phyloP scores from a whole-genome alignment of 768 basidiomycete species.

The Pleurotus eryngii region DNA sequence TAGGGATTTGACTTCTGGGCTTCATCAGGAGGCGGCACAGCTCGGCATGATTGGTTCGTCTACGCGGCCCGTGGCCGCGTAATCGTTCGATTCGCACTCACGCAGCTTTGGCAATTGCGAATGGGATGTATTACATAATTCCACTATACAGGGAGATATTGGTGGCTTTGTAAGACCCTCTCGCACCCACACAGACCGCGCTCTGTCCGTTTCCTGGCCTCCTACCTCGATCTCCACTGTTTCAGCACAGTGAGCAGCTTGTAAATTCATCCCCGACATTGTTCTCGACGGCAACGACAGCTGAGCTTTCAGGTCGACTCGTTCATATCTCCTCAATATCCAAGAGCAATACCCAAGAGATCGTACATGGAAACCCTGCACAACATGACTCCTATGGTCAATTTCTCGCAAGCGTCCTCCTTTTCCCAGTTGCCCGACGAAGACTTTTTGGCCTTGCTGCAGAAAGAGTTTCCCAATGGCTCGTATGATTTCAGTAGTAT shows the following conservation, averaged over 20 bases:
- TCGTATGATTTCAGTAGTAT: conserved; percentile 38
- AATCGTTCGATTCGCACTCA: background rate
- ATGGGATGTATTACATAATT: conserved; percentile 7
- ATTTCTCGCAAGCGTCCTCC: conserved; percentile 53
- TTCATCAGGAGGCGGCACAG: background rate
- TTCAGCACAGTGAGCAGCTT: background rate
- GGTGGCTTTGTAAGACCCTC: conserved; percentile 11
- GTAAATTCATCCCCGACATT: background rate
- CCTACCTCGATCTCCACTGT: background rate
- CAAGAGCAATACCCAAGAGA: no score
- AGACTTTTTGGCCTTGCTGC: conserved; percentile 73
- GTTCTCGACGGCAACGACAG: background rate
- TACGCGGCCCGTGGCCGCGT: conserved; percentile 7
- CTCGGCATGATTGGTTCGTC: background rate
- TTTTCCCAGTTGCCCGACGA: conserved; percentile 69
- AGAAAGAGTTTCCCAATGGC: conserved; percentile 62
- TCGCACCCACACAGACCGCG: conserved; percentile 6
- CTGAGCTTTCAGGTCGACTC: no score
- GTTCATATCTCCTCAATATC: no score
- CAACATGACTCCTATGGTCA: conserved; percentile 58
- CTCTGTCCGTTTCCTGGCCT: background rate
- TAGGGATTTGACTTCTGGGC: background rate
- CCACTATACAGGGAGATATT: background rate
- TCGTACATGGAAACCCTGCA: conserved; percentile 48
- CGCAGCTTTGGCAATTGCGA: conserved; percentile 1